Evolutionary conservation across 2,329 filamentous ascomycete species (phyloP).

Genomic region (Erysiphe pulchra): DNA sequence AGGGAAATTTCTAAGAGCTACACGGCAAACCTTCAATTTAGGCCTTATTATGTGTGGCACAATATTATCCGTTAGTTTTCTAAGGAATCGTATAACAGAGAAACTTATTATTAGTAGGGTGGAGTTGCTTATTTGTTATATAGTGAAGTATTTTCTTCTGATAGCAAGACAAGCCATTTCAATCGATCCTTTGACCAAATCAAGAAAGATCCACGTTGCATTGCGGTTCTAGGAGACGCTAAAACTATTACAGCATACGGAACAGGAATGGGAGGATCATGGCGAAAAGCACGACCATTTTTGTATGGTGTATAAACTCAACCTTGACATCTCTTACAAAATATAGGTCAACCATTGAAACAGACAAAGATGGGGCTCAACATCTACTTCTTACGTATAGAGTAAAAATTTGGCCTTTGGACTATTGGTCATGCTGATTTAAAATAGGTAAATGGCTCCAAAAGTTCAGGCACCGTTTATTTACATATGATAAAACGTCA

Average conservation of each 20-base stretch:
- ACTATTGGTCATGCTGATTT: slow-evolving; percentile 7
- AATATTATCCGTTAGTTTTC: slow-evolving; percentile 38
- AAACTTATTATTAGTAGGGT: slow-evolving; percentile 21
- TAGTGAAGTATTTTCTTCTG: slow-evolving; percentile 57
- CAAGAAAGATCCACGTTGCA: slow-evolving; percentile 43
- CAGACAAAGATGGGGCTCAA: slow-evolving; percentile 48
- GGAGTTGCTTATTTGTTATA: slow-evolving; percentile 59
- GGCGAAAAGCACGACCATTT: slow-evolving; percentile 41
- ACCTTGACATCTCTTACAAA: slow-evolving; percentile 10
- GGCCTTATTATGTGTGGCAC: slow-evolving; percentile 50
- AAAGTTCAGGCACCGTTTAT: slow-evolving; percentile 45
- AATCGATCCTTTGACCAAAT: slow-evolving; percentile 65
- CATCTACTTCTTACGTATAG: slow-evolving; percentile 37
- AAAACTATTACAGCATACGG: slow-evolving; percentile 60
- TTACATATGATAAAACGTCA: slow-evolving; percentile 51
- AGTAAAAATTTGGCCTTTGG: too few species aligned
- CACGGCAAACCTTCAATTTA: slow-evolving; percentile 79
- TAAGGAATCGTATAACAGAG: neutral
- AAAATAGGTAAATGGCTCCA: slow-evolving; percentile 45
- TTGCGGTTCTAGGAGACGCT: slow-evolving; percentile 46
- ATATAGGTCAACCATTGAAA: slow-evolving; percentile 35
- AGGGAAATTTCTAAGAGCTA: slow-evolving; percentile 65
- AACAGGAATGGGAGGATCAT: slow-evolving; percentile 57
- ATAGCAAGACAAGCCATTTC: slow-evolving; percentile 71
- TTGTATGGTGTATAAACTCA: slow-evolving; percentile 18